Base-by-base conservation (phyloP, 1,284 basidiomycete species). In the Ustilago bromivora region DNA sequence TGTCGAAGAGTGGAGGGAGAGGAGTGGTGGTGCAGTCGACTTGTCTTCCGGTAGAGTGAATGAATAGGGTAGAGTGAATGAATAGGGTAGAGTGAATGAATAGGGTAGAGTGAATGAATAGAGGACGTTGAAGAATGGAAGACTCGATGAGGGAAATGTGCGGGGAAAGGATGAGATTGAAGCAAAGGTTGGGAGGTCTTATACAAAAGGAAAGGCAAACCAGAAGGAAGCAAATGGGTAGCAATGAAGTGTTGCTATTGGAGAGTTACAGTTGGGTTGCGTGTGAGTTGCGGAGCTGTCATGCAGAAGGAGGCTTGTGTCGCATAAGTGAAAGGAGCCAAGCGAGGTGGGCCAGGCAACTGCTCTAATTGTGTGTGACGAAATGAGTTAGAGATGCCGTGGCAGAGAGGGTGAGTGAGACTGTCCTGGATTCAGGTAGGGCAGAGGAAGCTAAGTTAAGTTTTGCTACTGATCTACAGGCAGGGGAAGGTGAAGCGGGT, bases 121-220 rank as follows among this genome's bases (percentile, higher is more conserved):
- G 35, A 52, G 35, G 15, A 60, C 5, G 38, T 13, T 23, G 34
- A 19, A 40, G 3, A 28, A 6, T 31, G 49, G 28, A 32, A 51
- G 49, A 41, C 56, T 28, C 13, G 53, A 52, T 40, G 43, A 47
- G 34, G 15, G 46, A 31, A 32, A 13, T 28, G 23, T 52, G 66
- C 9, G 17, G 66, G n/a, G 31, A 23, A 47, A 49, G 10, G 47
- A 53, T 12, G 40, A 34, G 17, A 15, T 17, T 15, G n/a, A 51
- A 7, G 19, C 4, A 36, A 36, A 31, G 19, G 38, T 10, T 19
- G 19, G 15, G 43, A n/a, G 17, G 28, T 59, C 58, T 69, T 59
- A 62, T 69, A 59, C 43, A 19, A 35, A 32, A 46, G 41, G n/a
- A 28, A 32, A 46, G 41, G n/a, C 46, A 12, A 17, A 49, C 4